Evolutionary conservation across 345 rosid genomes (phyloP).

Genomic region (Ceriops tagal): DNA sequence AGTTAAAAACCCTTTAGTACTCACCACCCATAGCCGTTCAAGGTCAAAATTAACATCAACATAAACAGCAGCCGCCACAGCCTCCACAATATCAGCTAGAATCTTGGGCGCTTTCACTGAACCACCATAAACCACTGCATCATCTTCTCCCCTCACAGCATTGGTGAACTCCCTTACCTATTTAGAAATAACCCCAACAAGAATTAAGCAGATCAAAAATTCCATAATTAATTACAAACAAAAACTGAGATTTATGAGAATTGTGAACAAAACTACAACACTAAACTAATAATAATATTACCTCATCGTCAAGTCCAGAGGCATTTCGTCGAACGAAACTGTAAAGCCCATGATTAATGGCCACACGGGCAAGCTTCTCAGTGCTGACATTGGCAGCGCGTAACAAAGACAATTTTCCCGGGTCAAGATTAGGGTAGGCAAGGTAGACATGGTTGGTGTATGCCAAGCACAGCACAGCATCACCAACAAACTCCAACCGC

Average conservation of each 20-base stretch:
- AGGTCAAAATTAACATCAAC: conserved; percentile 58
- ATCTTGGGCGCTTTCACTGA: conserved; percentile 74
- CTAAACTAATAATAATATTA: no score
- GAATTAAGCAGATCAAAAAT: neutral
- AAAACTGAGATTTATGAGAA: no score
- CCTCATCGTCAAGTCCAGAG: conserved; percentile 43
- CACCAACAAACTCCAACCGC: conserved; percentile 81
- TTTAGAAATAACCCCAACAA: neutral
- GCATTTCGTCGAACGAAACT: conserved; percentile 41
- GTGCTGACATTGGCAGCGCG: conserved; percentile 71
- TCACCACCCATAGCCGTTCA: conserved; percentile 63
- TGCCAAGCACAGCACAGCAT: conserved; percentile 52
- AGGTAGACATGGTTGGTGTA: conserved; percentile 45
- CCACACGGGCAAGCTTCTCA: conserved; percentile 85
- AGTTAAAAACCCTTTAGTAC: conserved; percentile 10
- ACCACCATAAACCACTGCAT: conserved; percentile 49
- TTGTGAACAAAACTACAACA: no score
- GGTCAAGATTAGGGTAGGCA: conserved; percentile 49
- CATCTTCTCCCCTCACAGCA: conserved; percentile 50
- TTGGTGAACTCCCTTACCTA: conserved; percentile 61
- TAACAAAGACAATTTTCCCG: conserved; percentile 46
- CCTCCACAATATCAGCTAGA: conserved; percentile 73
- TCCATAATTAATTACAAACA: no score
- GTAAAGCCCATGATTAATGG: conserved; percentile 49
- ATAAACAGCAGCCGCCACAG: conserved; percentile 71